Evolutionary conservation across 106 monocot species (phyloP).

Genomic region (Chionographis japonica): DNA sequence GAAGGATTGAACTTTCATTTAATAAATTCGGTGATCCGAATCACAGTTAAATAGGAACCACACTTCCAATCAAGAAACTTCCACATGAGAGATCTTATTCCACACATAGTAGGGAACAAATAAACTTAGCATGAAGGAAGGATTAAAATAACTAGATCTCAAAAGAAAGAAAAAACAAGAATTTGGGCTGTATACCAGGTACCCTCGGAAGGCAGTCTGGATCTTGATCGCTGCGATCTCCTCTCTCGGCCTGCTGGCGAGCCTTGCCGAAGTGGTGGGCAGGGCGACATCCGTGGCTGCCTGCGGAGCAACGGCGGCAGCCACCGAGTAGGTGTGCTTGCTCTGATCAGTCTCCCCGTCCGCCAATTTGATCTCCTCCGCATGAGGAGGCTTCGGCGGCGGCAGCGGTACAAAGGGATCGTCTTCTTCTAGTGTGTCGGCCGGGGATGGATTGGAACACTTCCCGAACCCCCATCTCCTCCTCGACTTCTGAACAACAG

Average conservation of each 20-base stretch:
- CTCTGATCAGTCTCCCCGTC: constrained; percentile 34
- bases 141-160: no score
- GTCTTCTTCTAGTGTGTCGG: constrained; percentile 12
- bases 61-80: no score
- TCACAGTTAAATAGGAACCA: no score
- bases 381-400: not conserved
- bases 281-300: constrained; percentile 33
- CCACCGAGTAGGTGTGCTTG: constrained; percentile 25
- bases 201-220: constrained; percentile 72
- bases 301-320: constrained; percentile 20
- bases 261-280: constrained; percentile 12
- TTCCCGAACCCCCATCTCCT: constrained; percentile 25
- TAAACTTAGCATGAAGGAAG: no score
- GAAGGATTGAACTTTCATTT: no score
- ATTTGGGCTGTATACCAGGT: constrained; percentile 33
- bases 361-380: constrained; percentile 27
- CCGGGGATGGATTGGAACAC: constrained; percentile 26
- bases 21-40: no score
- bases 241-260: constrained; percentile 38
- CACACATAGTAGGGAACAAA: no score
- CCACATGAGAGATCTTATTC: no score
- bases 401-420: not conserved
- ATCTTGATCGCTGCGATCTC: constrained; percentile 60
- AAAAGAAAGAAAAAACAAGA: no score
- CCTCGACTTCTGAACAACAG: constrained; percentile 20